Conservation (phyloP, 1,284 basidiomycete genomes). For the Marasmius fiardii region DNA sequence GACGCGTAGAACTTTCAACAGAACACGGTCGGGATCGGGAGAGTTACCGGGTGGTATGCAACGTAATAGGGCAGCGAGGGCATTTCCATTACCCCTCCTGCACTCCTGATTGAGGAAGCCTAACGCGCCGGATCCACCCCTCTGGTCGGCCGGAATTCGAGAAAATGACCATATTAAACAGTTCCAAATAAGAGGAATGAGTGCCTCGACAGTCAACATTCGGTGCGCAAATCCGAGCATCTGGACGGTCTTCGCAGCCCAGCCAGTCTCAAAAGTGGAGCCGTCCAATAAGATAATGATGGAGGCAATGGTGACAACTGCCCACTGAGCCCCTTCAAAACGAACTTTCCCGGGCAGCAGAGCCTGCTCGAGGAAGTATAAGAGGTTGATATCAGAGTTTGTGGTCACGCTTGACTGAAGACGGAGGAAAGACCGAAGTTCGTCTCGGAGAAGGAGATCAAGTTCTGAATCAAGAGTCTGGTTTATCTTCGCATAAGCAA, state of each 20-base stretch:
- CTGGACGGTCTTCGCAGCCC: background rate
- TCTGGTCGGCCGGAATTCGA: conserved; percentile 21
- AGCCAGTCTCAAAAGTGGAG: conserved; percentile 35
- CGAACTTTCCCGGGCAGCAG: conserved; percentile 21
- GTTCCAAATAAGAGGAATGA: conserved; percentile 41
- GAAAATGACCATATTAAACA: conserved; percentile 54
- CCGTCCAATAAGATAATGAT: conserved; percentile 45
- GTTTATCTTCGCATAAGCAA: conserved; percentile 32
- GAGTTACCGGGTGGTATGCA: background rate
- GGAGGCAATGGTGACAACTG: conserved; percentile 37
- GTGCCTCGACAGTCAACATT: conserved; percentile 33
- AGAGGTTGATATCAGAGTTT: conserved; percentile 17
- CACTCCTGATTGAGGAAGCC: conserved; percentile 39
- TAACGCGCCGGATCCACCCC: conserved; percentile 28
- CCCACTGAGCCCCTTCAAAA: conserved; percentile 33
- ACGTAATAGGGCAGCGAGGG: background rate
- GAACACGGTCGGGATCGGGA: background rate
- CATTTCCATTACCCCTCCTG: conserved; percentile 1
- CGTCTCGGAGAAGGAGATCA: background rate
- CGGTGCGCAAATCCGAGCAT: conserved; percentile 11
- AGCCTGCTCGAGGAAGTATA: conserved; percentile 22
- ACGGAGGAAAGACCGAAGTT: background rate
- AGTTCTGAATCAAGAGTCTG: background rate
- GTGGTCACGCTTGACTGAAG: background rate
- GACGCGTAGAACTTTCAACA: background rate